Evolutionary conservation across 2,329 filamentous ascomycete genomes (phyloP), one percentile per base, ranked within the genome.

Genomic region (Thelonectria rubi): DNA sequence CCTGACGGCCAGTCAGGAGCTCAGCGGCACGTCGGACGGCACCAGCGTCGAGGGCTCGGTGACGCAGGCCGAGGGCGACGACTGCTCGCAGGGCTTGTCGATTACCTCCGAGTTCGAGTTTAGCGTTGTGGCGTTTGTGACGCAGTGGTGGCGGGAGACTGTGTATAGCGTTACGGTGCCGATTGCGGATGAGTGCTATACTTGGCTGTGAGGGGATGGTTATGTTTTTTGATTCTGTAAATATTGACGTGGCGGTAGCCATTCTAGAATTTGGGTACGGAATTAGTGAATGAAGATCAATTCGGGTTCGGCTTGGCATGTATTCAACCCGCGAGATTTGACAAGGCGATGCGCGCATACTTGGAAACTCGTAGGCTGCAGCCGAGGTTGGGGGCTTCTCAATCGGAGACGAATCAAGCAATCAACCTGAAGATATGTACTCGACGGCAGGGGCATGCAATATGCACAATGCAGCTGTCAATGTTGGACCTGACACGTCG

Each of bases 41-140:
- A 55, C 53, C 1, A 34, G 8, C 17, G 37, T 34, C 8, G 20
- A 50, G 14, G 49, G 57, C 8, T 51, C 37, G 6, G 26, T 60
- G 7, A 63, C 51, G 4, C 53, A 69, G 17, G 65, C 69, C 24
- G 51, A 58, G 24, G 65, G 60, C 24, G 64, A 51, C 43, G 62
- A 58, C 12, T 73, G 71, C 49, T 64, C 70, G 26, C 66, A 70
- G 30, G 67, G 65, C 3, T 61, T 73, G 10, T 60, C 68, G 20
- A 57, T 73, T 40, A 61, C 50, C 11, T 71, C 69, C 2, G 70
- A 73, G 46, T 73, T 74, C 43, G 58, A 65, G 55, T 73, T 74
- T 51, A 70, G 67, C 32, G 59, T 74, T 3, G 56, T 64, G 15
- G 72, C 64, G 0, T 73, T 72, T 47, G 72, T 69, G 37, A 72